These are phyloP conservation scores for Claviceps humidiphila DNA, from an alignment of 2,329 filamentous ascomycete genomes.

Conservation along the genomic window DNA sequence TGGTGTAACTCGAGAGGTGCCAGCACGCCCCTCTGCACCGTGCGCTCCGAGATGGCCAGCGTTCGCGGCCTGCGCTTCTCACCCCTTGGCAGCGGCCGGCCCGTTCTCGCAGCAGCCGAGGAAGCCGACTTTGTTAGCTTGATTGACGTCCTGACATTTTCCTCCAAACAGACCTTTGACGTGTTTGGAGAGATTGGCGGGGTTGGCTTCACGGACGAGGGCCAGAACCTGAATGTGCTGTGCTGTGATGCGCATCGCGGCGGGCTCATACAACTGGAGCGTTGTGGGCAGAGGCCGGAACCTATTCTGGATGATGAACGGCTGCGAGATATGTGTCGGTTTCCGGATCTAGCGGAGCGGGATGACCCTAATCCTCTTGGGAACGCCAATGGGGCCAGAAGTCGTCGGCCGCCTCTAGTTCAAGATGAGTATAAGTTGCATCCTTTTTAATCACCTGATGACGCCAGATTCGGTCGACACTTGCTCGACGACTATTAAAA, in stretches of 20 bases:
- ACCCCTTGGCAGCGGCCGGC: conserved; percentile 52
- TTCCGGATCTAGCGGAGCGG: conserved; percentile 1
- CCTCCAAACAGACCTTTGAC: conserved; percentile 55
- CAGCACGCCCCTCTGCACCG: conserved; percentile 34
- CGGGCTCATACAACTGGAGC: conserved; percentile 51
- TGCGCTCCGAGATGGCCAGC: conserved; percentile 54
- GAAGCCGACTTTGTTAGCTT: conserved; percentile 62
- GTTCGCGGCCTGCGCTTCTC: conserved; percentile 60
- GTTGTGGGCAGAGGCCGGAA: conserved; percentile 20
- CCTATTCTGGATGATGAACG: conserved; percentile 11
- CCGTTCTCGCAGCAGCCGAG: conserved; percentile 58
- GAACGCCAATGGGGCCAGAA: conserved; percentile 1
- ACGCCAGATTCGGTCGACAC: neutral
- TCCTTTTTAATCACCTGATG: conserved; percentile 9
- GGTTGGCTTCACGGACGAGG: conserved; percentile 51
- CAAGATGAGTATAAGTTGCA: conserved; percentile 10
- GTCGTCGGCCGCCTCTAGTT: conserved; percentile 5
- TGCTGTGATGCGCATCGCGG: conserved; percentile 54
- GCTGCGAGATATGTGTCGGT: conserved; percentile 3
- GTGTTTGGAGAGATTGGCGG: conserved; percentile 67
- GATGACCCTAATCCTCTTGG: conserved; percentile 1
- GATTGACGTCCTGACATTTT: conserved; percentile 53
- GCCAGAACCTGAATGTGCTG: conserved; percentile 53
- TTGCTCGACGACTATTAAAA: too few species aligned
- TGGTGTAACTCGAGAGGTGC: conserved; percentile 43